These are phyloP conservation scores for Alternaria angustiovoidea DNA, from an alignment of 2,329 filamentous ascomycete species.

Conservation along the genomic window DNA sequence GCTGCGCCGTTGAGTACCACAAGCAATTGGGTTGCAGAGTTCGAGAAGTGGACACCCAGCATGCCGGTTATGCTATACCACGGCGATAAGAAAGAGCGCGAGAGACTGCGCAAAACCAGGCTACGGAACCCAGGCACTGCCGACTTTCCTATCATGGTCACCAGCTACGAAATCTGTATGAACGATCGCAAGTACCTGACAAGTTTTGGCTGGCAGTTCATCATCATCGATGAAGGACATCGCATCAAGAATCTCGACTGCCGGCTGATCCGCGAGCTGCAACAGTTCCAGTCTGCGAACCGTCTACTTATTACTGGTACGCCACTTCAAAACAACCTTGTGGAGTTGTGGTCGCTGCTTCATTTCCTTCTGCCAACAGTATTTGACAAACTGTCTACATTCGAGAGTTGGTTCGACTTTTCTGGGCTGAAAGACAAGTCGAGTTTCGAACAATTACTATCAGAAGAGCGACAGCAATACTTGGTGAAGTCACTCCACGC, in stretches of 20 bases:
- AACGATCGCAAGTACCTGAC: slow-evolving; percentile 83
- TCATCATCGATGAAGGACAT: slow-evolving; percentile 97
- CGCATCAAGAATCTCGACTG: slow-evolving; percentile 97
- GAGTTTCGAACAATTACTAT: slow-evolving; percentile 78
- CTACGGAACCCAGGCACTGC: slow-evolving; percentile 74
- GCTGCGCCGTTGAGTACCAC: slow-evolving; percentile 90
- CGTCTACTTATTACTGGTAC: slow-evolving; percentile 93
- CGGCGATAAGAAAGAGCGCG: slow-evolving; percentile 80
- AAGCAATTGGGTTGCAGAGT: slow-evolving; percentile 96
- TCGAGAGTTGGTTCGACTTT: slow-evolving; percentile 97
- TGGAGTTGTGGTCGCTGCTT: slow-evolving; percentile 92
- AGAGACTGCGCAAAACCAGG: slow-evolving; percentile 73
- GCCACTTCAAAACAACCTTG: slow-evolving; percentile 92
- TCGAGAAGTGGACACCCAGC: slow-evolving; percentile 84
- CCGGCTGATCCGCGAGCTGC: slow-evolving; percentile 85
- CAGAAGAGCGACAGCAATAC: slow-evolving; percentile 78
- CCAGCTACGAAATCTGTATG: slow-evolving; percentile 95
- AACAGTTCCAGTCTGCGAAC: slow-evolving; percentile 89
- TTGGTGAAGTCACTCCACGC: slow-evolving; percentile 89
- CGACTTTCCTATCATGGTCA: slow-evolving; percentile 90
- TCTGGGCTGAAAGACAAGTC: slow-evolving; percentile 86
- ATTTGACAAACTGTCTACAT: slow-evolving; percentile 91
- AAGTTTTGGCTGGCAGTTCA: slow-evolving; percentile 93
- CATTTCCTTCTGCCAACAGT: slow-evolving; percentile 93
- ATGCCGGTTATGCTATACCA: slow-evolving; percentile 94